Evolutionary conservation across 148 eudicot species (phyloP).

Genomic region (Rhododendron ferrugineum): DNA sequence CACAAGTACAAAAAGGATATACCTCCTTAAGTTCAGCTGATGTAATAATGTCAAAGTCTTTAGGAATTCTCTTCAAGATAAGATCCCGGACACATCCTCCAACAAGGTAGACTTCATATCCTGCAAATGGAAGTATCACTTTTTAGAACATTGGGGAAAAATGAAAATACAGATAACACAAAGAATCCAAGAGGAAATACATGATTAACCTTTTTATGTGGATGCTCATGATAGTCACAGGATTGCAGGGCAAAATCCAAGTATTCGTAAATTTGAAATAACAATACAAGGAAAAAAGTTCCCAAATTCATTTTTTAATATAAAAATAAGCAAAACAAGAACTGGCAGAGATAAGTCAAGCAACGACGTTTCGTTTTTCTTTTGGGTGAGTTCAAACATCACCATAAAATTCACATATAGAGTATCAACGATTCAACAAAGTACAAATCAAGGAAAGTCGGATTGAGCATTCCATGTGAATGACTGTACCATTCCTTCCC

Average conservation of each 20-base stretch:
- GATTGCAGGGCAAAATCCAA: neutral
- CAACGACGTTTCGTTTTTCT: neutral
- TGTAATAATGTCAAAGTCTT: constrained; percentile 86
- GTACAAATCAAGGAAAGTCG: neutral
- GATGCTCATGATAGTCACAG: neutral
- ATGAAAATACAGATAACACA: neutral
- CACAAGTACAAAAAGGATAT: neutral
- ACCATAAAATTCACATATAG: neutral
- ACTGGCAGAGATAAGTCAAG: neutral
- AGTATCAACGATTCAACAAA: neutral
- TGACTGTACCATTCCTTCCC: constrained; percentile 13
- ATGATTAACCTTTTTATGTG: neutral
- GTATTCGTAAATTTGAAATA: neutral
- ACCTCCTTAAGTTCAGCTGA: constrained; percentile 78
- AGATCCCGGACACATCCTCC: constrained; percentile 98
- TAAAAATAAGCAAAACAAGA: neutral
- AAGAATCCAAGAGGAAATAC: neutral
- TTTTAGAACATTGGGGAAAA: neutral
- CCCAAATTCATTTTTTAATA: neutral
- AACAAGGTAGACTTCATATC: constrained; percentile 90
- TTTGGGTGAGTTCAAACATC: neutral
- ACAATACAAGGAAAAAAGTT: neutral
- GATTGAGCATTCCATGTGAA: neutral
- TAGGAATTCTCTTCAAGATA: constrained; percentile 67
- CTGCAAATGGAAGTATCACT: constrained; percentile 27